Conservation (phyloP, 208 protist species). For the Acanthamoeba lenticulata region DNA sequence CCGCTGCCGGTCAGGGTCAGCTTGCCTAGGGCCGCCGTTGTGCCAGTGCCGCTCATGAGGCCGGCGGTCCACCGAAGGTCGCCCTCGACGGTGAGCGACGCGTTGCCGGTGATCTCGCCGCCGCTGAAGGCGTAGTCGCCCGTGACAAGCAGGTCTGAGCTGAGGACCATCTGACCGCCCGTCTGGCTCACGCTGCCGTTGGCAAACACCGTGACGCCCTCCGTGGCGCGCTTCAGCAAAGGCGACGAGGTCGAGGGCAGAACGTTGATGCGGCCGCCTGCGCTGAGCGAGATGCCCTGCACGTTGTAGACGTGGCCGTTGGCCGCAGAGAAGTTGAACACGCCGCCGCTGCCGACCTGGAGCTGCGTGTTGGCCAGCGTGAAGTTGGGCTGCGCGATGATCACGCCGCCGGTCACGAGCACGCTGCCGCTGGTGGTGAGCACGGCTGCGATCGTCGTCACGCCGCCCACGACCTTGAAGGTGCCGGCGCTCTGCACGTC, state of each 20-base stretch:
- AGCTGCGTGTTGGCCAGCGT: background rate
- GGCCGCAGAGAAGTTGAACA: slow-evolving; percentile 27
- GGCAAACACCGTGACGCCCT: background rate
- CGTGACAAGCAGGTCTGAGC: background rate
- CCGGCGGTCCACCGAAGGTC: background rate
- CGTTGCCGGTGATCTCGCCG: background rate
- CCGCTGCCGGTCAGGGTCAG: background rate
- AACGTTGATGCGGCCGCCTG: background rate
- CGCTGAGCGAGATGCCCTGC: background rate
- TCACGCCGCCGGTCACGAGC: background rate
- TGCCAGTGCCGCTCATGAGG: slow-evolving; percentile 16
- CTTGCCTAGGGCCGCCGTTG: background rate
- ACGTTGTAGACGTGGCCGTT: background rate
- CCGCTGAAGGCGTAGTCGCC: background rate
- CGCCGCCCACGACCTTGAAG: background rate
- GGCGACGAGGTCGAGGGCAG: background rate
- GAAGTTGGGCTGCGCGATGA: background rate
- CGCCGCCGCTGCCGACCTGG: background rate
- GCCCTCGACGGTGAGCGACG: background rate
- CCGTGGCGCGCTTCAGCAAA: background rate
- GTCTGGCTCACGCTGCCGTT: background rate
- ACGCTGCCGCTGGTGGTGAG: background rate
- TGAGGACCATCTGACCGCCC: background rate
- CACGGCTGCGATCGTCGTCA: background rate
- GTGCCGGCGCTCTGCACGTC: background rate